Percentiles rank a stretch among this genome's conserved stretches.
These are phyloP conservation scores for Cercospora nicotianae DNA, from an alignment of 2,329 filamentous ascomycete species.

Conservation along the genomic window DNA sequence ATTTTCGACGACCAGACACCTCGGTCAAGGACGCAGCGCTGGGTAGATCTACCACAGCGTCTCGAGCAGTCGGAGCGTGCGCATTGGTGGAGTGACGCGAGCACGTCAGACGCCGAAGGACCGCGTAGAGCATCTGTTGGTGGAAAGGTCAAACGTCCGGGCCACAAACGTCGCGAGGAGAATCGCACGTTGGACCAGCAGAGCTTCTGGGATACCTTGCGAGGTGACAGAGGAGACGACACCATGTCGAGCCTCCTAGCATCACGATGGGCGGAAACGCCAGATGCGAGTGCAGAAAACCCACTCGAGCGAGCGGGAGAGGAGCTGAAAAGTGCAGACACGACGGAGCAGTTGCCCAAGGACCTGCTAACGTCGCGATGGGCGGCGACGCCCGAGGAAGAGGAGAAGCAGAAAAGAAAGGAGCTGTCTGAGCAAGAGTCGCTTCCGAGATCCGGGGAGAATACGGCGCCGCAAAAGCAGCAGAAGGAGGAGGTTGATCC, in stretches of 20 bases:
- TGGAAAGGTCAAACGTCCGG: slow-evolving; percentile 9
- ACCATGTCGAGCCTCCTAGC: slow-evolving; percentile 38
- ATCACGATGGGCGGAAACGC: slow-evolving; percentile 35
- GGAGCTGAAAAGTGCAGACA: slow-evolving; percentile 3
- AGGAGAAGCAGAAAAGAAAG: slow-evolving; percentile 16
- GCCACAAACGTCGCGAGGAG: slow-evolving; percentile 44
- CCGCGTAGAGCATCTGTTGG: slow-evolving; percentile 20
- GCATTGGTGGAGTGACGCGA: slow-evolving; percentile 84
- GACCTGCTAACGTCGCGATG: slow-evolving; percentile 31
- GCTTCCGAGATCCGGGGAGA: background rate
- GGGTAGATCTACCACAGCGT: slow-evolving; percentile 36
- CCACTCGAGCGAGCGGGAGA: slow-evolving; percentile 6
- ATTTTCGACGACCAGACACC: slow-evolving; percentile 33
- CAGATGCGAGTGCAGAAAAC: slow-evolving; percentile 21
- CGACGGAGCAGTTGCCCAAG: slow-evolving; percentile 18
- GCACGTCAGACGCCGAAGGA: slow-evolving; percentile 50
- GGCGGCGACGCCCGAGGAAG: slow-evolving; percentile 28
- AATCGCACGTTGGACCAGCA: slow-evolving; percentile 54
- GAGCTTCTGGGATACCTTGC: slow-evolving; percentile 49
- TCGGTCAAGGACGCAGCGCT: slow-evolving; percentile 36
- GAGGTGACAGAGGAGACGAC: slow-evolving; percentile 41
- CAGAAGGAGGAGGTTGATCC: slow-evolving; percentile 7
- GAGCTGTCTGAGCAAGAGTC: slow-evolving; percentile 8
- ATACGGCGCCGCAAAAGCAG: slow-evolving; percentile 6
- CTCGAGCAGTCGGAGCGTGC: slow-evolving; percentile 42